Base-by-base conservation (phyloP, 805 yeast species). In the Isabelozyma pseudorhagii region DNA sequence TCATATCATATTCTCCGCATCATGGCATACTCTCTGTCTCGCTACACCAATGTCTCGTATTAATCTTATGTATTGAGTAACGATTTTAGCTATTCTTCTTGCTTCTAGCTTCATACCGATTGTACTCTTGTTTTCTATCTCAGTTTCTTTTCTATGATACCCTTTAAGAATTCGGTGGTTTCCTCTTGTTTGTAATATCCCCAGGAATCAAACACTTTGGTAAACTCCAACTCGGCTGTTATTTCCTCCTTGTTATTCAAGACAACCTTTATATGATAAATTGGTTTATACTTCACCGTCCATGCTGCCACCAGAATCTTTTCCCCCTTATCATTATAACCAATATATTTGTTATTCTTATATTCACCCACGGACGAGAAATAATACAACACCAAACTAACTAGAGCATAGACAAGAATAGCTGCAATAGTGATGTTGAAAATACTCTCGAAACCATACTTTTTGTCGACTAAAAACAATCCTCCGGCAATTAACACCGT, bases 391-490 rank as follows among this genome's bases (percentile, higher is more conserved):
- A 68, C 56, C 2, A 54, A 59, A 46, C 77, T 72, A 36, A 74
- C 46, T 5, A 62, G 36, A 38, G 70, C 70, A 55, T 80, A 82
- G 4, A 63, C 54, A 7, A 54, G 62, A 14, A 81, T 72, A 17
- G 72, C 56, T 0, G 58, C 57, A 9, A 62, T 65, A 0, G 79
- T 75, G 29, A 68, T 52, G 39, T 56, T 54, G 49, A 69, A 73
- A 25, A 63, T 46, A 38, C 80, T 75, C 14, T 66, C 61, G 61
- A 81, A 81, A 28, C 71, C 64, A 46, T 61, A 68, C 50, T 78
- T 72, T 61, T 81, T 81, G 50, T 82, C 87, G 27, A 75, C 50
- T 50, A 69, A 69, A 58, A 71, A 82, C 52, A 80, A 64, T 17
- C 63, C 60, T 2, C 72, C 84, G 8, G 83, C 77, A 28, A 74